Base-by-base conservation (phyloP, 768 basidiomycete genomes). In the Cystobasidiopsis lactophilus region DNA sequence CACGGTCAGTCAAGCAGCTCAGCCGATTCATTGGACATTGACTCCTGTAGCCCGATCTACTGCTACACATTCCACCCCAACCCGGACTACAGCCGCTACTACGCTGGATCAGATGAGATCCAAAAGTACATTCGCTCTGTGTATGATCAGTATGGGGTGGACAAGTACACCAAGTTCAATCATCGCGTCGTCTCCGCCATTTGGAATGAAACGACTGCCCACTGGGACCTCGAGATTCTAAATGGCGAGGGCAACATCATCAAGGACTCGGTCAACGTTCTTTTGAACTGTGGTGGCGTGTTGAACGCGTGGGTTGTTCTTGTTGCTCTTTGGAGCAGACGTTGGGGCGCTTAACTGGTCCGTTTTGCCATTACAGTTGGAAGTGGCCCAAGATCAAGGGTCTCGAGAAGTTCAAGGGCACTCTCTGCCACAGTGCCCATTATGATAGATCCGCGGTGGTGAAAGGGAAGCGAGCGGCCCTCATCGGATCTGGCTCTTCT, bases 361-460 rank as follows among this genome's bases (percentile, higher is more conserved):
- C 72, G 1, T 77, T 80, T 54, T 67, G 78, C 0, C 67, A 80
- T 30, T 70, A 47, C 33, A 35, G 33, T 16, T 35, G 77, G 77
- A 68, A 71, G 26, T 80, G 77, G 79, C 80, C 79, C 2, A 71
- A 76, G 40, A 78, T 80, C 39, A 63, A 68, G 11, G 79, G 78
- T 3, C 62, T 80, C 26, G 65, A 74, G 18, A 67, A 64, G 5
- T 81, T 77, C 64, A 66, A 71, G 55, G 79, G 79, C 3, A 69
- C 66, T 46, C 64, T 78, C 13, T 64, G 77, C 1, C 80, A 82
- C 58, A 76, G 75, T 19, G 79, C 78, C 0, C 62, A 72, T 1
- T 79, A 77, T 74, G 71, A 74, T 24, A 52, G 58, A 18, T 40
- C 40, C 0, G n/a, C 63, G 19, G 60, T 61, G 27, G 56, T 56